Base-by-base conservation (phyloP, 345 rosid species). In the Corchorus capsularis region DNA sequence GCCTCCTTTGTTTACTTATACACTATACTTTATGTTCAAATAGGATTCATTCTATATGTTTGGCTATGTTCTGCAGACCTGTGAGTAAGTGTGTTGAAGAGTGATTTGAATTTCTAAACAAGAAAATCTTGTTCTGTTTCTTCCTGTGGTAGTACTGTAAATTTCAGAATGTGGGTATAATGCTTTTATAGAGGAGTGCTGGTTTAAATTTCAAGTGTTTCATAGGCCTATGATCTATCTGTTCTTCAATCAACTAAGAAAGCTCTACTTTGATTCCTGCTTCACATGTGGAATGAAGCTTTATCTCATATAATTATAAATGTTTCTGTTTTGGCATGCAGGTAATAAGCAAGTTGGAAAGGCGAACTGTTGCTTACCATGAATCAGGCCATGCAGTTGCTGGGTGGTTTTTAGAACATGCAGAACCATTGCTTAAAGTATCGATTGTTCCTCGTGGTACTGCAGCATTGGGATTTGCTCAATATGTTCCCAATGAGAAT, bases 311-410 rank as follows among this genome's bases (percentile, higher is more conserved):
- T 52, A 55, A 35, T n/a, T n/a, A n/a, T n/a, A 43, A n/a, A n/a
- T 60, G 4, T 57, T 37, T 12, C 41, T 71, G 32, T 71, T 56
- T 35, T 41, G 55, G 35, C 8, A 45, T 41, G 60, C 74, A 79
- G 85, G 88, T 84, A 75, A 84, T 84, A 74, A 88, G 91, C 79
- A 81, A 81, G 81, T 79, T 83, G 63, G 91, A 88, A 75, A 54
- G 86, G 63, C 67, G 78, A 75, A 86, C 91, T 41, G 86, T 86
- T 67, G 87, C 87, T 54, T 86, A 82, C 81, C 91, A 87, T 81
- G 91, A 85, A 81, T 84, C 91, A n/a, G 91, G 91, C 77, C 88
- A 88, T 75, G 89, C 88, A 72, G 86, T 86, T 73, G 81, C 86
- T 78, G 86, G 86, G 61, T 88, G 91, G 88, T 88, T 86, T 75